A percentile compares a stretch with the other conserved stretches of the same genome.
phyloP scores from a whole-genome alignment of 768 basidiomycete species.

The Termitomyces titanicus region DNA sequence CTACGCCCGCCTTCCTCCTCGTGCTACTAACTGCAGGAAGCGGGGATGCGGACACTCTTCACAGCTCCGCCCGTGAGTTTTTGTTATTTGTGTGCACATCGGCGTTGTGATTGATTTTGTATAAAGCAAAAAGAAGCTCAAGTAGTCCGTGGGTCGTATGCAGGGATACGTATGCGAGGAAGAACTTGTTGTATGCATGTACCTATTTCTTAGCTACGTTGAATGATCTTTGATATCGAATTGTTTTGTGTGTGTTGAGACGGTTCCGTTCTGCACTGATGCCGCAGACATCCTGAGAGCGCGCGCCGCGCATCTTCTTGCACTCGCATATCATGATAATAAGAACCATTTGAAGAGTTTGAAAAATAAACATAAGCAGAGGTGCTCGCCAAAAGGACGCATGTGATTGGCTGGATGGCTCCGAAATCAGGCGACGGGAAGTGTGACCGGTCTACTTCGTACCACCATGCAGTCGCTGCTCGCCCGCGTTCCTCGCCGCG shows the following conservation, averaged over 20 bases:
- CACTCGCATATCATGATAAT: too few relatives aligned
- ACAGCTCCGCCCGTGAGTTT: slow-evolving; percentile 84
- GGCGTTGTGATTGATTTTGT: neutral
- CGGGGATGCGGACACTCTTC: slow-evolving; percentile 87
- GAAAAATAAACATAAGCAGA: too few relatives aligned
- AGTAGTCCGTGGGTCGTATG: slow-evolving; percentile 14
- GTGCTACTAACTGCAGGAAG: slow-evolving; percentile 99
- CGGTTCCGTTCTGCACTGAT: too few relatives aligned
- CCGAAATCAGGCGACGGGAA: slow-evolving; percentile 20
- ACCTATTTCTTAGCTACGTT: neutral
- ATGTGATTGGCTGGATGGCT: slow-evolving; percentile 19
- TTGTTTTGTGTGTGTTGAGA: too few relatives aligned
- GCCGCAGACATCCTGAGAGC: too few relatives aligned
- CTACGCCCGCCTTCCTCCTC: slow-evolving; percentile 98
- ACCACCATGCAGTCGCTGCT: slow-evolving; percentile 16
- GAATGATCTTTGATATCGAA: neutral
- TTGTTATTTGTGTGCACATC: neutral
- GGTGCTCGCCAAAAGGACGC: too few relatives aligned
- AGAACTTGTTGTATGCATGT: slow-evolving; percentile 6
- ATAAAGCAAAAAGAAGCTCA: slow-evolving; percentile 19
- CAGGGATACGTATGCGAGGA: neutral
- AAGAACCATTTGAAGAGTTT: too few relatives aligned
- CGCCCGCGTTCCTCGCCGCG: slow-evolving; percentile 6
- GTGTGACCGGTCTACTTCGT: neutral
- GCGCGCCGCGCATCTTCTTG: too few relatives aligned